Percentiles rank a stretch among this genome's conserved stretches.
Conservation (phyloP, 2,329 filamentous ascomycete genomes). For the Diaporthe aspalathi region DNA sequence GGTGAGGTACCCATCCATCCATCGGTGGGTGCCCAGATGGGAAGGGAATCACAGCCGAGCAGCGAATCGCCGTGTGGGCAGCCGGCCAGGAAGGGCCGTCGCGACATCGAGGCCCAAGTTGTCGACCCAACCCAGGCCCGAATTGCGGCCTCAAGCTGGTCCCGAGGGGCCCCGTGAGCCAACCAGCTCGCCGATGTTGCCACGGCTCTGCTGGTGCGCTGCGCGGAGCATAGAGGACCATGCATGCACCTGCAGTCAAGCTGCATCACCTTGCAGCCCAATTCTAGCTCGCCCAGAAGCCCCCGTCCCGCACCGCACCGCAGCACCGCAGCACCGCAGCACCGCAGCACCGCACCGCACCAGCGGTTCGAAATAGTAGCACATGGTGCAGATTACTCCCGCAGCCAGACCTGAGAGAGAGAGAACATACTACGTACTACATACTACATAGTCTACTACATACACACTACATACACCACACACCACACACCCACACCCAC, state of each 20-base stretch:
- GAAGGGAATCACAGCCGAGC: constrained; percentile 19
- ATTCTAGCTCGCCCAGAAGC: constrained; percentile 33
- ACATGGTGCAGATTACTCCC: constrained; percentile 33
- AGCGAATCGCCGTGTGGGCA: constrained; percentile 39
- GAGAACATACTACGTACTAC: no score
- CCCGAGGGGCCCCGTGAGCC: constrained; percentile 37
- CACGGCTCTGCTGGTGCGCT: constrained; percentile 23
- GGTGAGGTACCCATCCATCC: constrained; percentile 15
- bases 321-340: not conserved
- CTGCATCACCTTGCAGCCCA: constrained; percentile 38
- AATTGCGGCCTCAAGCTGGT: constrained; percentile 39
- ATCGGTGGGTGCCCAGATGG: constrained; percentile 17
- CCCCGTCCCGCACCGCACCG: no score
- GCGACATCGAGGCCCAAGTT: constrained; percentile 34
- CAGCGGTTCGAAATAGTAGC: constrained; percentile 26
- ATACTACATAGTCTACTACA: no score
- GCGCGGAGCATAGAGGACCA: constrained; percentile 27
- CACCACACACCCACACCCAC: no score
- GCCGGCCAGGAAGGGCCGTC: constrained; percentile 28
- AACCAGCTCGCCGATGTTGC: constrained; percentile 37
- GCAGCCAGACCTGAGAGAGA: constrained; percentile 23
- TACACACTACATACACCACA: not conserved
- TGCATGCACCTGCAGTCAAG: constrained; percentile 37
- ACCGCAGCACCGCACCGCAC: constrained; percentile 16
- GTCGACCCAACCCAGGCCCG: constrained; percentile 39